Evolutionary conservation across 768 basidiomycete species (phyloP), one percentile per base, ranked within the genome.

Genomic region (Hortiboletus flavorubellus): DNA sequence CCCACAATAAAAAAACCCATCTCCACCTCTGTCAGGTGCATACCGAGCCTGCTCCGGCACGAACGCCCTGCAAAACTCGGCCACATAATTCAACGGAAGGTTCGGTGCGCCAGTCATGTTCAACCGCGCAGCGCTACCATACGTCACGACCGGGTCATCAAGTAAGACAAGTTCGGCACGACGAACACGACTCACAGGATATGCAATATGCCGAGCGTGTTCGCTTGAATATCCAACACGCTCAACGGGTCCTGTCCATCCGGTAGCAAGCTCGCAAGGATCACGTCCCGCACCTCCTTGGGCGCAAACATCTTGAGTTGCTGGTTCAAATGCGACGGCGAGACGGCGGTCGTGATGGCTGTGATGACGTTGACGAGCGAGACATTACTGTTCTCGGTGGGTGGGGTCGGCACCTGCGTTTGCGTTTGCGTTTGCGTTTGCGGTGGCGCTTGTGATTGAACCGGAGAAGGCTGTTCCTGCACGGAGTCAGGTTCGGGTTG

Each of bases 161-260:
- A n/a, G 16, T 15, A 16, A 23, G 12, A 21, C 5, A 8, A 4
- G 5, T 23, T 30, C 11, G 6, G 7, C 31, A 6, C 18, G 34
- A 39, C 18, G 2, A 6, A 21, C 39, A 16, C 18, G 31, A 76
- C 87, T 72, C 60, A 91, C 90, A 93, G 66, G 42, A 93, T 88
- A 61, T 84, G 87, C 40, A 92, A 68, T 40, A 83, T 78, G 0
- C 83, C 86, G 4, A 92, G 68, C 1, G 88, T 86, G 65, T 89
- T 80, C 31, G 62, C 64, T 31, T 73, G 68, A 26, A 82, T 68
- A 62, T 86, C 79, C 35, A 93, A 70, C 9, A 86, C 66, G 3
- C 71, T 53, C 48, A 93, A 64, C 9, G 91, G 91, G 68, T 93
- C 90, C 59, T 84, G 80, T 4, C 85, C 88, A 45, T 78, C 76